Base-by-base conservation (phyloP, 2,329 filamentous ascomycete species). In the Aspergillus brasiliensis region DNA sequence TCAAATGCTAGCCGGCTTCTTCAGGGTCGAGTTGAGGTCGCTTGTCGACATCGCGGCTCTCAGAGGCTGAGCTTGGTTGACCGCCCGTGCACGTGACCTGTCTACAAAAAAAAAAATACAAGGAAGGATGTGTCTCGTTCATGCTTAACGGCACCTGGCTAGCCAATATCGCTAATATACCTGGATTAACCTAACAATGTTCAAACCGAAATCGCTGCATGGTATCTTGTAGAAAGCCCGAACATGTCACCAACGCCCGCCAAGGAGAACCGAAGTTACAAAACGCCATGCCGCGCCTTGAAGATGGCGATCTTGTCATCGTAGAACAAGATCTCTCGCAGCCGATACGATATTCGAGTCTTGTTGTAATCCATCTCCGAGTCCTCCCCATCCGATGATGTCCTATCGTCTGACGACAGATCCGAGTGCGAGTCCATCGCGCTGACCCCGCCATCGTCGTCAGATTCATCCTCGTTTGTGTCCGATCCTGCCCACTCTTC, bases 251-350 rank as follows among this genome's bases (percentile, higher is more conserved):
- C 56, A 62, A 56, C 58, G 54, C 55, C 49, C 15, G 34, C n/a
- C 42, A 42, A 42, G 38, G n/a, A 19, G 3, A 19, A 17, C 40
- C 19, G 13, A 42, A 42, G 28, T 74, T 68, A 80, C 49, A 81
- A 68, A 63, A 74, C 69, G 52, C 84, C 87, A 75, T 91, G 88
- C 61, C 91, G 84, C 31, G 89, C 89, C 73, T 89, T 90, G 78
- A 94, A 94, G 59, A 94, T 88, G 27, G 89, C 87, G 56, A 92
- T 86, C 75, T 91, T 91, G 72, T 94, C 91, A 72, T 94, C 91
- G 69, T 92, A 93, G 75, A 92, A 94, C 63, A 93, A 75, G 64
- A 95, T 94, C 79, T 94, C 90, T 62, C 90, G 81, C 65, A 94
- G 78, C 57, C 86, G 83, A 61, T 93, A 81, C 67, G 83, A 78